These are phyloP conservation scores for Entomortierella lignicola DNA, from an alignment of 192 early-diverging fungal species.

Conservation along the genomic window DNA sequence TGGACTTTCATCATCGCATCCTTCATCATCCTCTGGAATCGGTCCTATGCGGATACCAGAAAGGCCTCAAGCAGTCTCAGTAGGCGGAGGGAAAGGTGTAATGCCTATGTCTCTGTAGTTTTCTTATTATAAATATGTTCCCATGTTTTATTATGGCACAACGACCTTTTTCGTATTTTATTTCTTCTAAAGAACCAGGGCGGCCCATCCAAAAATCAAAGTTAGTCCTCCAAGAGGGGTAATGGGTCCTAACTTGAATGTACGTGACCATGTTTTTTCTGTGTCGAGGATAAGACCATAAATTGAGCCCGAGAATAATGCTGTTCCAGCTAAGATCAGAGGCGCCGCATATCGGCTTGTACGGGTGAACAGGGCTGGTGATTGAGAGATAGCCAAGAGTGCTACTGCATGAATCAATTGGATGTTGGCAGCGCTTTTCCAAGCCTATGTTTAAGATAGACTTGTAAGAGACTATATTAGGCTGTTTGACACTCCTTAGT, in stretches of 20 bases:
- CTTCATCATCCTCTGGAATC: constrained; percentile 17
- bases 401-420: constrained; percentile 65
- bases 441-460: constrained; percentile 49
- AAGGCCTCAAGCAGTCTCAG: constrained; percentile 18
- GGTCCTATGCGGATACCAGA: constrained; percentile 39
- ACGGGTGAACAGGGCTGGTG: constrained; percentile 42
- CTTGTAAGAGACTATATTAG: too few relatives aligned
- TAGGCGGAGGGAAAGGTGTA: constrained; percentile 37
- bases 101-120: constrained; percentile 34
- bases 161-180: neutral
- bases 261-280: constrained; percentile 42
- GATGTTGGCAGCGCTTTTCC: constrained; percentile 65
- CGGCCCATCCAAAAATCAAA: constrained; percentile 69
- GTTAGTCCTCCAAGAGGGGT: constrained; percentile 71
- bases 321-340: constrained; percentile 63
- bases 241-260: constrained; percentile 61
- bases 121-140: neutral
- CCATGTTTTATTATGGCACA: neutral
- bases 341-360: constrained; percentile 54
- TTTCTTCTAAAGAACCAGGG: constrained; percentile 30
- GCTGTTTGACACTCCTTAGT: neutral
- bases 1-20: constrained; percentile 21
- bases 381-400: constrained; percentile 59
- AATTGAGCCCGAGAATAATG: constrained; percentile 68
- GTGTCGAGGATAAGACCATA: constrained; percentile 65